Evolutionary conservation across 345 rosid species (phyloP), one percentile per base, ranked within the genome.

Genomic region (Erucastrum elatum): DNA sequence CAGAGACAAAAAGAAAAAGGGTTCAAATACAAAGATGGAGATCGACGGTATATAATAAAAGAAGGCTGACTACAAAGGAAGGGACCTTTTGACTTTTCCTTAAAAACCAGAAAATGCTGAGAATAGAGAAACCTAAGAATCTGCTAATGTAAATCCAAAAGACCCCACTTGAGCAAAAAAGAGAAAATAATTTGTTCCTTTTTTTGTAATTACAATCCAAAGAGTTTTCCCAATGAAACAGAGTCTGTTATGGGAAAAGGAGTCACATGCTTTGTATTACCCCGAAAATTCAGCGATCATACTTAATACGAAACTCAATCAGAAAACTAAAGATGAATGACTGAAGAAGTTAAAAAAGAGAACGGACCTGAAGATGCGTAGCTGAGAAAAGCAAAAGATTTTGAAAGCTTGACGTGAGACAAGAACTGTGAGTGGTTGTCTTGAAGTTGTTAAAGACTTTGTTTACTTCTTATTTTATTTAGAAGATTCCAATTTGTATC

Each of bases 401-500:
- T 30, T 68, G 65, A 12, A 62, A 51, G 34, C 64, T 74, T 74
- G 82, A 80, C 71, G 79, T 68, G 79, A 74, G 79, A 70, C 60
- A 15, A 49, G 68, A 74, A 33, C 75, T 55, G 64, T 49, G 31
- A 29, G 56, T 49, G n/a, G 8, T n/a, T 49, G 56, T 49, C 56
- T 49, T 72, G 8, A 33, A 72, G 33, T 72, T 58, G 27, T 71
- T 64, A 27, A 60, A 51, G 12, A 25, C 17, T 13, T 66, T 66
- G 59, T 64, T 66, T 60, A 67, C 1, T 17, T 72, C 6, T 21
- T 5, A 15, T 35, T 74, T 17, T 59, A 27, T 74, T 68, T 1
- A 1, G 17, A n/a, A 37, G 60, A 35, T 31, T 80, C 66, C 58
- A 51, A 2, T 66, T 33, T 66, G 53, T 65, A 8, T 79, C 33